Percentiles rank a stretch among this genome's conserved stretches.
Conservation (phyloP, 176 grass and related monocot species). For the Cocos nucifera region DNA sequence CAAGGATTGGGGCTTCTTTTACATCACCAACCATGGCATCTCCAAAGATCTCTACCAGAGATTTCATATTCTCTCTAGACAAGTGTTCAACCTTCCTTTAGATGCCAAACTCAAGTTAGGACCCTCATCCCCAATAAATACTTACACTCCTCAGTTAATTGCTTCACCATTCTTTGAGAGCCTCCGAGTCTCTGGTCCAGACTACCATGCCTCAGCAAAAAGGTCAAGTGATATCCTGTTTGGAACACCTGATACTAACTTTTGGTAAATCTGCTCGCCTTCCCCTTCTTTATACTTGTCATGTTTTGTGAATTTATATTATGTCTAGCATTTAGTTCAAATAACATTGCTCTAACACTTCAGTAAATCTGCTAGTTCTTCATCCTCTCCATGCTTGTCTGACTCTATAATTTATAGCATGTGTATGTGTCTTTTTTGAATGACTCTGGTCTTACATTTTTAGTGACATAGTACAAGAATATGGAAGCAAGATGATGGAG, state of each 20-base stretch:
- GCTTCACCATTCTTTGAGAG: conserved; percentile 11
- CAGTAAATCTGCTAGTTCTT: no score
- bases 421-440: no score
- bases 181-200: conserved; percentile 8
- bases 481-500: conserved; percentile 2
- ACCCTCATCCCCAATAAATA: not conserved
- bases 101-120: conserved; percentile 7
- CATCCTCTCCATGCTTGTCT: no score
- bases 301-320: no score
- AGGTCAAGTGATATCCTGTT: conserved; percentile 1
- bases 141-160: conserved; percentile 15
- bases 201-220: conserved; percentile 4
- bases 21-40: conserved; percentile 17
- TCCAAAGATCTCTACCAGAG: not conserved
- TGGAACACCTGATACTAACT: not conserved
- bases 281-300: no score
- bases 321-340: no score
- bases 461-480: not conserved
- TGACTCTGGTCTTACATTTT: not conserved
- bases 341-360: no score
- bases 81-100: conserved; percentile 7
- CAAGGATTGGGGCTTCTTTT: conserved; percentile 5
- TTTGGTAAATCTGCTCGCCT: not conserved
- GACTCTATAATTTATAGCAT: no score
- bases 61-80: not conserved